Conservation (phyloP, 345 rosid species). For the Pugionium dolabratum region DNA sequence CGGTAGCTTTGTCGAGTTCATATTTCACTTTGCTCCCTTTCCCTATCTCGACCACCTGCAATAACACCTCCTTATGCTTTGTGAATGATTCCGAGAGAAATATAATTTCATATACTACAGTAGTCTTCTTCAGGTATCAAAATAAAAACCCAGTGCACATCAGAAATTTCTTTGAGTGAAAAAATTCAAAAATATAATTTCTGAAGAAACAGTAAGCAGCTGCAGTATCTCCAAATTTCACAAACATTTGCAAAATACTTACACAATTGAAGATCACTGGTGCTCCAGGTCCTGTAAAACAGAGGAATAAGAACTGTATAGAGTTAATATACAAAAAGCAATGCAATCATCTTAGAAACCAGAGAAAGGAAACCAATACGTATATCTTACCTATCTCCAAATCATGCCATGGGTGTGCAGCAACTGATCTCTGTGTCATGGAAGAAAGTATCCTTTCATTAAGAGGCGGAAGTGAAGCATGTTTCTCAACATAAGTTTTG, state of each 20-base stretch:
- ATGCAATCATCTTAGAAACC: not conserved
- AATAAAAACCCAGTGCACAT: not conserved
- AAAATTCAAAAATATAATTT: not conserved
- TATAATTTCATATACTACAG: constrained; percentile 11
- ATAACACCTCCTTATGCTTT: not conserved
- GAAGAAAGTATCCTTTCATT: constrained; percentile 96
- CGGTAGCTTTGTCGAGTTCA: constrained; percentile 95
- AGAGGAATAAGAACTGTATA: constrained; percentile 6
- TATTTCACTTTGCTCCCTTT: constrained; percentile 99
- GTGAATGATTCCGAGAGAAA: not conserved
- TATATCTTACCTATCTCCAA: constrained; percentile 78
- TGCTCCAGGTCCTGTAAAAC: constrained; percentile 78
- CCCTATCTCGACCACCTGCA: constrained; percentile 89
- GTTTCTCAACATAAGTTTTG: constrained; percentile 42
- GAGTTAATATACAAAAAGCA: constrained; percentile 7
- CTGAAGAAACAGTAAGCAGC: not conserved
- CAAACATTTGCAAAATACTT: constrained; percentile 39
- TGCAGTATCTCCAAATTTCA: constrained; percentile 9
- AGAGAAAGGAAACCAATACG: constrained; percentile 3
- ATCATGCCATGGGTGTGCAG: constrained; percentile 99
- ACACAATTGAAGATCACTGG: constrained; percentile 81
- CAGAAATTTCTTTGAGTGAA: not conserved
- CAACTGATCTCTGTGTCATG: constrained; percentile 81
- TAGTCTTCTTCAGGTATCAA: not conserved
- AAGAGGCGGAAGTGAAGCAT: constrained; percentile 61